Percentiles rank a stretch among this genome's conserved stretches.
These are phyloP conservation scores for Oryza meyeriana DNA, from an alignment of 176 grass and related monocot genomes.

Conservation along the genomic window DNA sequence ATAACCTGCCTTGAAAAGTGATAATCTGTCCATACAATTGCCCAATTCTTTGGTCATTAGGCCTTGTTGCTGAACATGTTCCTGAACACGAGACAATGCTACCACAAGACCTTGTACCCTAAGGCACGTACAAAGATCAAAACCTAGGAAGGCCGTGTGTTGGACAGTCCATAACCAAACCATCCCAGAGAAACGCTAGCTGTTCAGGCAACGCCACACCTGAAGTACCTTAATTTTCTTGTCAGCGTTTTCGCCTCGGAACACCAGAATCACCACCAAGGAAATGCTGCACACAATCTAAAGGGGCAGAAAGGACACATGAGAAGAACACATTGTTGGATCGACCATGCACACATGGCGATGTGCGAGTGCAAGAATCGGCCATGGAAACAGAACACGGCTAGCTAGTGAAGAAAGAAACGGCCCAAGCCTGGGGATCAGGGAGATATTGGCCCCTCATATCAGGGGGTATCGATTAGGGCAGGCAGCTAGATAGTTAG, in stretches of 20 bases:
- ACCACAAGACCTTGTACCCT: neutral
- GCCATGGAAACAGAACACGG: too few species aligned
- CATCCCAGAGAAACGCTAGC: neutral
- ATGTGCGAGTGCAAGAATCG: slow-evolving; percentile 37
- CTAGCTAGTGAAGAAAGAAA: neutral
- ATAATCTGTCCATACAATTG: neutral
- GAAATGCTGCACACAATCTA: slow-evolving; percentile 40
- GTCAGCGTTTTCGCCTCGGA: neutral
- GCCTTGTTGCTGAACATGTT: neutral
- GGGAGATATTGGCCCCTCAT: slow-evolving; percentile 17
- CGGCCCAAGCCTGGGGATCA: slow-evolving; percentile 15
- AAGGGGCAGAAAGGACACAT: neutral
- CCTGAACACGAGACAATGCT: neutral
- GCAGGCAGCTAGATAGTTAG: neutral
- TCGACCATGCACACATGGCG: neutral
- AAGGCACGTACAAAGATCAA: neutral
- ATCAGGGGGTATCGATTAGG: slow-evolving; percentile 6
- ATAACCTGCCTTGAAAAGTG: neutral
- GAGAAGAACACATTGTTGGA: neutral
- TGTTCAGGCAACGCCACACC: slow-evolving; percentile 17
- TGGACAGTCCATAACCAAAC: neutral
- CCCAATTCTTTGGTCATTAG: neutral
- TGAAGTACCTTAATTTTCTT: neutral
- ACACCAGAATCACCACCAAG: slow-evolving; percentile 2
- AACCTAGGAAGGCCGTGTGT: neutral